Base-by-base conservation (phyloP, 768 basidiomycete species). In the Lyophyllum shimeji region DNA sequence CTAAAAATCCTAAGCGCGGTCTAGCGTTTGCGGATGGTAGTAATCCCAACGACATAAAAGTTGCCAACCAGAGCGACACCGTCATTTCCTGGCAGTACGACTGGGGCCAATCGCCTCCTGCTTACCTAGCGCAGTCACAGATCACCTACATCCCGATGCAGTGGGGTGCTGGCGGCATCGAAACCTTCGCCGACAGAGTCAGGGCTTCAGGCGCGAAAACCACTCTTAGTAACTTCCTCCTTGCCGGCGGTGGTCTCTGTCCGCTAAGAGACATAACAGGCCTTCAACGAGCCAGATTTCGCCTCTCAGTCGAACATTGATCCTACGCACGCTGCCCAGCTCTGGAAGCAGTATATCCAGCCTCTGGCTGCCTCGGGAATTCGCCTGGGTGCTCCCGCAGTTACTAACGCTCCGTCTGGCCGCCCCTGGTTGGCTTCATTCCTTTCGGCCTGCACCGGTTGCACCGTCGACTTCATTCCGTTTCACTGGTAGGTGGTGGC, bases 71-170 rank as follows among this genome's bases (percentile, higher is more conserved):
- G 49, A 63, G 54, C 52, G 59, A 57, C 31, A 72, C 70, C 47
- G 63, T 64, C 6, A 56, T 73, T 2, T 70, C 72, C 7, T 74
- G 73, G 73, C 51, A 81, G 8, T 87, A 74, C 44, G 63, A 74
- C 53, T 74, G 73, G 88, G 72, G 73, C 17, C 45, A 62, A 12
- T 59, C 68, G 6, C 66, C 71, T 3, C 69, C 72, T n/a, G 55
- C 53, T 27, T 69, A 68, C 55, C 60, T 74, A 15, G 57, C 63
- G 17, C 58, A 65, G 46, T 69, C 70, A 9, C 61, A 60, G 2
- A 67, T 75, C 46, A 63, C 65, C 27, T 74, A 71, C 52, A 67
- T 75, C 24, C 74, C 74, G 0, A 75, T 75, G 74, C 73, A 74
- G 59, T 75, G 73, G 73, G 73, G 73, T 21, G 49, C 63, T 3